A percentile compares a stretch with the other conserved stretches of the same genome.
These are phyloP conservation scores for Blakeslea trispora DNA, from an alignment of 371 early-diverging fungal species.

Conservation along the genomic window DNA sequence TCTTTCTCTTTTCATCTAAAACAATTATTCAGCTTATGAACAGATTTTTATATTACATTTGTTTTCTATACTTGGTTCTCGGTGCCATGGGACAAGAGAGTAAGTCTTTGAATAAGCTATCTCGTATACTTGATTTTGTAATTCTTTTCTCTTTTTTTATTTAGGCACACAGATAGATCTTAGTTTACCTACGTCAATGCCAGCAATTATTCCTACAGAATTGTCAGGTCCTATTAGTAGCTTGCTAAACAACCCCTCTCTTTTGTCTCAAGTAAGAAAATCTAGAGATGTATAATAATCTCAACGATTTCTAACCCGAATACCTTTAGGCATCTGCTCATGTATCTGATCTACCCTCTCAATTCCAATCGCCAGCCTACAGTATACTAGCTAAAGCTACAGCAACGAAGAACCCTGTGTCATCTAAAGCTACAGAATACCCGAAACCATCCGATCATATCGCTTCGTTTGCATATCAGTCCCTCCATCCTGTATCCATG, in stretches of 20 bases:
- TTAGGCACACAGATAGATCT: neutral
- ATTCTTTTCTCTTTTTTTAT: too few species aligned
- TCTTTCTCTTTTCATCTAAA: too few species aligned
- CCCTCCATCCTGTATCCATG: conserved; percentile 15
- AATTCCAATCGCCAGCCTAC: conserved; percentile 16
- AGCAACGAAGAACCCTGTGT: neutral
- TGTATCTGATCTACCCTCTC: conserved; percentile 12
- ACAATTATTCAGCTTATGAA: too few species aligned
- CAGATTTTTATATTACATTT: too few species aligned
- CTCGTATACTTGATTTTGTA: neutral
- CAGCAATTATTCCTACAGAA: conserved; percentile 6
- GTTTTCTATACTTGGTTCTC: too few species aligned
- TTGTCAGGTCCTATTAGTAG: conserved; percentile 9
- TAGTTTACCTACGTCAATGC: neutral
- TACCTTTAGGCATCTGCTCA: conserved; percentile 12
- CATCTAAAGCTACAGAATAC: conserved; percentile 3
- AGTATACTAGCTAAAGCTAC: conserved; percentile 14
- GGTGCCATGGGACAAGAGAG: too few species aligned
- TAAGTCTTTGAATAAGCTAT: neutral
- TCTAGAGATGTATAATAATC: neutral
- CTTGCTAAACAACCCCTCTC: conserved; percentile 13
- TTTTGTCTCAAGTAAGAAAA: conserved; percentile 8
- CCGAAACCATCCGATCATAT: neutral
- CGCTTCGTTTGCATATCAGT: neutral
- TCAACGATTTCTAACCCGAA: neutral